Base-by-base conservation (phyloP, 2,329 filamentous ascomycete genomes). In the Aspergillus pseudoviridinutans region DNA sequence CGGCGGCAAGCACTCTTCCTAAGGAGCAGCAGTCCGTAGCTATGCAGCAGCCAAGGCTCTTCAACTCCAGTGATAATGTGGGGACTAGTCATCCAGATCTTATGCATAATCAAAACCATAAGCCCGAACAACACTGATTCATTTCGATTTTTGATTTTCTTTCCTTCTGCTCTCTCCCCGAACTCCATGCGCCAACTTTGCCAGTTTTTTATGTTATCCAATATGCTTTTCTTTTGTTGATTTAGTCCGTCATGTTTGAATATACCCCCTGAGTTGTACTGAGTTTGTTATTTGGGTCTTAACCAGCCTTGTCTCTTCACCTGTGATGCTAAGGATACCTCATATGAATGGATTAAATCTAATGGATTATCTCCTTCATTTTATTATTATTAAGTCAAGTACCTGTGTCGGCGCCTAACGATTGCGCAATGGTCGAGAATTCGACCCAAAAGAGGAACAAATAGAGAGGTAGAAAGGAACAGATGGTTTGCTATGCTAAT, bases 201-300 rank as follows among this genome's bases (percentile, higher is more conserved):
- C 49, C 14, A 17, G 44, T 14, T 5, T 49, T 58, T 25, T 25
- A 28, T 32, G 29, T 44, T 17, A 17, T 38, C 14, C 14, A 17
- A 38, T 38, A 38, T 38, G 12, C 12, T 14, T 20, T 51, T 54
- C 28, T 32, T 24, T 27, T 38, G 50, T 42, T n/a, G 14, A 27
- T 50, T 50, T 20, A 17, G n/a, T 58, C 41, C 22, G 22, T 24
- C 47, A 35, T 54, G 38, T 50, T 49, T 55, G 54, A 53, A 51
- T 60, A 64, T 60, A 61, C 58, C 56, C 61, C 53, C 50, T 50
- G 38, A 53, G 9, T 27, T 54, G 51, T 61, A 54, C 12, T 25
- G 14, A 51, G n/a, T 51, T 51, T 12, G 17, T 51, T 51, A 17
- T 51, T 51, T 12, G 9, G 50, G 29, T n/a, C 32, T n/a, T 29